Evolutionary conservation across 495 filamentous ascomycete species (phyloP).

Genomic region (Hypomontagnella submonticulosa): DNA sequence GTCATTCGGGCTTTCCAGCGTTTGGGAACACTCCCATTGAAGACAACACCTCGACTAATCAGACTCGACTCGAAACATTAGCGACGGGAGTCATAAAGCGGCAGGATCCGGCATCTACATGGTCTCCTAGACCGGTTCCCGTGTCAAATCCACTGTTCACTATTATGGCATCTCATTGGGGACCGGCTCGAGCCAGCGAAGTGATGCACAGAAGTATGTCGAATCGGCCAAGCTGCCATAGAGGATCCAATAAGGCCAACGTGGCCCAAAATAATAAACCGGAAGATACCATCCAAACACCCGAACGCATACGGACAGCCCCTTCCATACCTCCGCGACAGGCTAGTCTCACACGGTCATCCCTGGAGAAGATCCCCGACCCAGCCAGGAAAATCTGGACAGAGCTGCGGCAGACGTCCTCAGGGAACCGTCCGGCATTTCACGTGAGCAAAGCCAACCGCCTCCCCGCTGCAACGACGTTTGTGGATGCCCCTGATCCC

Average conservation of each 20-base stretch:
- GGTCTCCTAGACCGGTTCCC: slow-evolving; percentile 50
- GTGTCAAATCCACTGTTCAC: slow-evolving; percentile 53
- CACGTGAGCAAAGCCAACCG: slow-evolving; percentile 35
- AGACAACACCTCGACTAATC: slow-evolving; percentile 38
- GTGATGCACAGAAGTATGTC: slow-evolving; percentile 51
- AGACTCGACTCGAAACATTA: slow-evolving; percentile 58
- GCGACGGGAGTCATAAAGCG: slow-evolving; percentile 55
- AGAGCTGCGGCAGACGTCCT: slow-evolving; percentile 53
- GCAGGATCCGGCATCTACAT: slow-evolving; percentile 51
- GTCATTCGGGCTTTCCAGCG: slow-evolving; percentile 60
- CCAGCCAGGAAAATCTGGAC: slow-evolving; percentile 61
- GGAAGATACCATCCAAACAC: slow-evolving; percentile 18
- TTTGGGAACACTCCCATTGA: slow-evolving; percentile 5
- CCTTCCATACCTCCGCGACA: slow-evolving; percentile 49
- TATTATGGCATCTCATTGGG: slow-evolving; percentile 59
- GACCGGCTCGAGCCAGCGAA: slow-evolving; percentile 49
- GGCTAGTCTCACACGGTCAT: slow-evolving; percentile 42
- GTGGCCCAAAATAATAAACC: background rate
- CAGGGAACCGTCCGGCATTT: slow-evolving; percentile 38
- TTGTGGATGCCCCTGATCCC: slow-evolving; percentile 32
- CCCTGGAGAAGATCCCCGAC: slow-evolving; percentile 45
- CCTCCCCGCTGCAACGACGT: slow-evolving; percentile 33
- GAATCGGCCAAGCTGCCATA: slow-evolving; percentile 15
- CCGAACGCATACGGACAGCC: slow-evolving; percentile 29
- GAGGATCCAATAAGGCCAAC: background rate